These are phyloP conservation scores for Xylaria polymorpha DNA, from an alignment of 2,329 filamentous ascomycete species.

Conservation along the genomic window DNA sequence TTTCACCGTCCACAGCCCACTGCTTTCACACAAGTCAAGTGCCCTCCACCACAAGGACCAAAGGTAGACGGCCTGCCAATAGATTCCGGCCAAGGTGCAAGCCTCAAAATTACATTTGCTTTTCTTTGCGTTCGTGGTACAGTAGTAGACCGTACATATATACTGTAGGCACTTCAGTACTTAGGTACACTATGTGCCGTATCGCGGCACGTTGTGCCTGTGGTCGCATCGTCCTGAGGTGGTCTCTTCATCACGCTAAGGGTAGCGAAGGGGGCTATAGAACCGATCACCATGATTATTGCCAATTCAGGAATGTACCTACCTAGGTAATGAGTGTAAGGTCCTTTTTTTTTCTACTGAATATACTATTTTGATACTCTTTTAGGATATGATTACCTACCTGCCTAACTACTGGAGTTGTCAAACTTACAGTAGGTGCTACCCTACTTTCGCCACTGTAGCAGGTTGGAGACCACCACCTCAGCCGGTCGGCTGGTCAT, in stretches of 20 bases:
- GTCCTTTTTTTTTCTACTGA: too few species aligned
- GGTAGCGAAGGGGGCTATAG: constrained; percentile 4
- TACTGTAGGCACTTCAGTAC: too few species aligned
- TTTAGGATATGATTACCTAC: too few species aligned
- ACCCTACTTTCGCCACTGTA: neutral
- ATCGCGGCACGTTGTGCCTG: neutral
- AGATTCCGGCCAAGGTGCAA: neutral
- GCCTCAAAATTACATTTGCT: neutral
- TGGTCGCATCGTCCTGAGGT: neutral
- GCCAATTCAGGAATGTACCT: neutral
- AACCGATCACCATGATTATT: constrained; percentile 5
- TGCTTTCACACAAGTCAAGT: constrained; percentile 13
- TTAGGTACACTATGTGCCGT: neutral
- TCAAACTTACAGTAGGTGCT: too few species aligned
- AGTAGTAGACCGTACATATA: too few species aligned
- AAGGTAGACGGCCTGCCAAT: neutral
- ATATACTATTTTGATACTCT: neutral
- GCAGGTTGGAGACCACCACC: neutral
- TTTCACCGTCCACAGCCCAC: constrained; percentile 21
- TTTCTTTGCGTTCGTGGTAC: constrained; percentile 14
- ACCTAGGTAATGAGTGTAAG: too few species aligned
- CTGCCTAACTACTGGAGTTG: neutral
- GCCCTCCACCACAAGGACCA: neutral
- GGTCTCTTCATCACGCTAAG: constrained; percentile 1
- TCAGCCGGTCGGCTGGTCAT: neutral